Conservation (phyloP, 495 filamentous ascomycete genomes). For the Penicillium coffeae region DNA sequence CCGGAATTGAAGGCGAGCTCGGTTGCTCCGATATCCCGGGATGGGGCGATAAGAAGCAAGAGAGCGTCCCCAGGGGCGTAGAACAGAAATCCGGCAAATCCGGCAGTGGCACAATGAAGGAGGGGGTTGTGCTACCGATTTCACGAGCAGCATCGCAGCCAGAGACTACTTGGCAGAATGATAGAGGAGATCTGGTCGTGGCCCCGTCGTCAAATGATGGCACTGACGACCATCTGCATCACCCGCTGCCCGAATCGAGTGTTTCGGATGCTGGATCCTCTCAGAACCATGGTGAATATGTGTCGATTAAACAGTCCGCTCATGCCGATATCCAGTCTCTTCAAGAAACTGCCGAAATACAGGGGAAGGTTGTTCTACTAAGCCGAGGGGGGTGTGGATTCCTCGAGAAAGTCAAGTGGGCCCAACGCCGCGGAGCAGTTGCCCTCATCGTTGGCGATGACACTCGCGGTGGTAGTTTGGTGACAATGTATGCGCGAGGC, state of each 20-base stretch:
- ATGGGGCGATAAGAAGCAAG: conserved; percentile 59
- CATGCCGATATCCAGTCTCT: conserved; percentile 95
- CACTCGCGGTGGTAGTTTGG: conserved; percentile 73
- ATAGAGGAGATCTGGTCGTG: conserved; percentile 11
- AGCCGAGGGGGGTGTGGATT: conserved; percentile 95
- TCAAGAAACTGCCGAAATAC: conserved; percentile 91
- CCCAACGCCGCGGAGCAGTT: conserved; percentile 80
- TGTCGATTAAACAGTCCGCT: conserved; percentile 41
- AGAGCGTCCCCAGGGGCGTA: conserved; percentile 21
- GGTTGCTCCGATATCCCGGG: conserved; percentile 97
- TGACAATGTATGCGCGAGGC: conserved; percentile 95
- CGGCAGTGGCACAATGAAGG: conserved; percentile 22
- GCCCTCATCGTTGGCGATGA: conserved; percentile 95
- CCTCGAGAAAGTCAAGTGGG: conserved; percentile 95
- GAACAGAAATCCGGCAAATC: conserved; percentile 28
- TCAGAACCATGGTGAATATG: conserved; percentile 39
- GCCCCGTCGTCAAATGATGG: conserved; percentile 61
- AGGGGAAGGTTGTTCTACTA: conserved; percentile 84
- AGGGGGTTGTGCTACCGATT: conserved; percentile 15
- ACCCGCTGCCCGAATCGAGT: conserved; percentile 52
- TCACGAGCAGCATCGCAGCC: conserved; percentile 25
- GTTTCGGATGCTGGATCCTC: conserved; percentile 23
- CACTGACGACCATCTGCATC: conserved; percentile 87
- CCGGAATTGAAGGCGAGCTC: conserved; percentile 73
- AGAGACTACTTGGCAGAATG: conserved; percentile 20